Conservation (phyloP, 2,329 filamentous ascomycete species). For the Nectriaceae sp. region DNA sequence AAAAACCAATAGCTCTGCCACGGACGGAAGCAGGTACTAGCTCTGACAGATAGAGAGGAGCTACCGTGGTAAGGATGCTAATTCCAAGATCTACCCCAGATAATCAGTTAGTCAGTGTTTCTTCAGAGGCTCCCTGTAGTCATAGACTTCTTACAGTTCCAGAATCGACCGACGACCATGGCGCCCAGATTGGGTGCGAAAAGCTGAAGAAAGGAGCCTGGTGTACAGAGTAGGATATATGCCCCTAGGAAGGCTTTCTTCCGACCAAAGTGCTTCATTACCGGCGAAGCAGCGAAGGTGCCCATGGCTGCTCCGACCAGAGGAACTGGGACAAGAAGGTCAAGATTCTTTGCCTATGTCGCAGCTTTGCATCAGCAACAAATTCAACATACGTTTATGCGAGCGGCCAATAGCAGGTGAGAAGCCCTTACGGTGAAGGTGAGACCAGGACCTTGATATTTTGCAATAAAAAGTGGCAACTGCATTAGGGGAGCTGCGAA, state of each 20-base stretch:
- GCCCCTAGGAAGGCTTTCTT: neutral
- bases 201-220: neutral
- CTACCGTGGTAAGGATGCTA: neutral
- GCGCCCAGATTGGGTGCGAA: neutral
- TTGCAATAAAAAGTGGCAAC: neutral
- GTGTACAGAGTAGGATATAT: neutral
- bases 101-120: neutral
- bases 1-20: neutral
- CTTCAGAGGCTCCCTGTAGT: neutral
- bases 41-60: neutral
- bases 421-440: neutral
- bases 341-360: neutral
- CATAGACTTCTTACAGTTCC: neutral
- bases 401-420: too few relatives aligned
- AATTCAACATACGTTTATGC: neutral
- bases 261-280: neutral
- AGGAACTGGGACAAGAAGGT: neutral
- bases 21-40: neutral
- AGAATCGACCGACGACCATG: neutral
- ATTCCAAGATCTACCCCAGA: neutral
- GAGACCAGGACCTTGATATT: neutral
- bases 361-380: neutral
- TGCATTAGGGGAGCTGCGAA: neutral
- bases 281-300: neutral
- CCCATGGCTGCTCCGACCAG: neutral